Evolutionary conservation across 2,329 filamentous ascomycete genomes (phyloP).

Genomic region (Aurifilum marmelostoma): DNA sequence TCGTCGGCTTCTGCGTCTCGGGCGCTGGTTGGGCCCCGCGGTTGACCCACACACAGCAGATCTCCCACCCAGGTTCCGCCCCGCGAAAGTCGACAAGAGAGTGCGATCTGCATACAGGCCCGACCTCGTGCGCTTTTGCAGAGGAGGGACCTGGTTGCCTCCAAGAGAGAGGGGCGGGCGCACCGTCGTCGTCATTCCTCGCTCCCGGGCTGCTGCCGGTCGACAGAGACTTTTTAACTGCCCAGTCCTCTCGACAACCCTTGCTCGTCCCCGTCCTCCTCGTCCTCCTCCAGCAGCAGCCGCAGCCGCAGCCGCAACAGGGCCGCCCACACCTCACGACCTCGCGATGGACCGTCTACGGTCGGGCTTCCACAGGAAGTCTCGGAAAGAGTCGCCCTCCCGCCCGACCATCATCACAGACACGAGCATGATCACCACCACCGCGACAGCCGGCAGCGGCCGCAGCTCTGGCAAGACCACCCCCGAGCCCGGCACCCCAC

Average conservation of each 20-base stretch:
- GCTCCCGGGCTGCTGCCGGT: background rate
- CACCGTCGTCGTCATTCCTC: background rate
- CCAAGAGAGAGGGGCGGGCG: background rate
- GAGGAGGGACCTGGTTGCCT: background rate
- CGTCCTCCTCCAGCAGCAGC: background rate
- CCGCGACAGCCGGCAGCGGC: constrained; percentile 19
- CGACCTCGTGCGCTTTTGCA: background rate
- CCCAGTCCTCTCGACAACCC: background rate
- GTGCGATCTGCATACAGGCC: background rate
- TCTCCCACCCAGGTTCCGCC: background rate
- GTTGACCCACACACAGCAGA: background rate
- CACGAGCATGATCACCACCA: constrained; percentile 7
- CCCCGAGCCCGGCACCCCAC: constrained; percentile 23
- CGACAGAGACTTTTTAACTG: background rate
- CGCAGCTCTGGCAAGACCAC: constrained; percentile 29
- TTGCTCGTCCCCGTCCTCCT: background rate
- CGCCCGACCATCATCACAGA: constrained; percentile 27
- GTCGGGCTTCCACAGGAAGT: constrained; percentile 29
- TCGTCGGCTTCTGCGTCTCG: too few relatives aligned
- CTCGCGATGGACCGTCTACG: constrained; percentile 29
- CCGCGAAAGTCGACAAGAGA: background rate
- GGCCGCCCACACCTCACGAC: background rate
- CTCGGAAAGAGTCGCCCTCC: constrained; percentile 27
- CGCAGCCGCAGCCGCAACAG: background rate
- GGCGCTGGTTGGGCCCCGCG: background rate